Evolutionary conservation across 164 flowering plant genomes (phyloP).

Genomic region (Kalanchoe fedtschenkoi): DNA sequence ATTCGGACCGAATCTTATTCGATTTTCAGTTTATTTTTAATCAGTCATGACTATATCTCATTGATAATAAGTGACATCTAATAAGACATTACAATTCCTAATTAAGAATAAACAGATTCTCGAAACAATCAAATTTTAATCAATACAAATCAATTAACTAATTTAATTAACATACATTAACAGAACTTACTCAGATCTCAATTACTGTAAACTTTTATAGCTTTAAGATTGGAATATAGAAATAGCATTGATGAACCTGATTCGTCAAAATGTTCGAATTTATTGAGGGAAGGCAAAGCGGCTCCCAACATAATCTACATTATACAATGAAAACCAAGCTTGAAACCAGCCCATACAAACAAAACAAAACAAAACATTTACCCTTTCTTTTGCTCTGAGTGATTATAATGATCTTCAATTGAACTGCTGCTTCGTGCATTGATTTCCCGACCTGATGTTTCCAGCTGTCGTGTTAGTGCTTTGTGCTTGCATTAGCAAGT

Average conservation of each 20-base stretch:
- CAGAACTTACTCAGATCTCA: no score
- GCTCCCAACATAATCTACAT: background rate
- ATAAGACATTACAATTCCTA: no score
- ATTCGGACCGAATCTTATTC: no score
- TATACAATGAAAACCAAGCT: background rate
- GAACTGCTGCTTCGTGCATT: background rate
- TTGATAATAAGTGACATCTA: no score
- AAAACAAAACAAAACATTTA: background rate
- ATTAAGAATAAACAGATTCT: no score
- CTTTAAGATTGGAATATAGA: no score
- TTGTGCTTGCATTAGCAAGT: conserved; percentile 17
- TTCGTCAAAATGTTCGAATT: background rate
- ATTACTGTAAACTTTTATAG: no score
- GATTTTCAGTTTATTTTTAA: no score
- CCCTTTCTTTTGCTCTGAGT: background rate
- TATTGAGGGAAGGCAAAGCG: background rate
- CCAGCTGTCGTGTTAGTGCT: background rate
- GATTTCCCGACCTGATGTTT: background rate
- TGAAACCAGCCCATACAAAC: background rate
- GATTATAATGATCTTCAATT: background rate
- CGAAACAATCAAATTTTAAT: no score
- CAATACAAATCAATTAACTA: no score
- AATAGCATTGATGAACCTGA: background rate
- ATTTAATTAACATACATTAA: no score
- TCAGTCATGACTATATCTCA: no score